Percentiles rank a stretch among this genome's conserved stretches.
These are phyloP conservation scores for Neurospora discreta DNA, from an alignment of 495 filamentous ascomycete genomes.

Conservation along the genomic window DNA sequence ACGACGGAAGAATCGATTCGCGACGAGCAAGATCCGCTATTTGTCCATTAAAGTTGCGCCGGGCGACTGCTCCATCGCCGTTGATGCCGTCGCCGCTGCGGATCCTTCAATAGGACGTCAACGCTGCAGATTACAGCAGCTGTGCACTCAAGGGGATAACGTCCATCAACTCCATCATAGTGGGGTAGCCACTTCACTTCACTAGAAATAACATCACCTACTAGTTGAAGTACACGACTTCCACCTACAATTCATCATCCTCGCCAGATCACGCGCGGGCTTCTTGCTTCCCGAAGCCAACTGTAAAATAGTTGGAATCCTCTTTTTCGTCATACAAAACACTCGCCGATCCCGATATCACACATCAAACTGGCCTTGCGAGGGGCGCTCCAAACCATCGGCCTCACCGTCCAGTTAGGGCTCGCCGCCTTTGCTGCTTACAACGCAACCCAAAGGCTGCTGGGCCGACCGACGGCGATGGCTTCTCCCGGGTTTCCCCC, in stretches of 20 bases:
- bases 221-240: not conserved
- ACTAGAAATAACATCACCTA: not conserved
- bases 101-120: not conserved
- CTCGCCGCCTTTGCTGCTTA: constrained; percentile 36
- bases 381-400: constrained; percentile 34
- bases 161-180: not conserved
- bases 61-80: not conserved
- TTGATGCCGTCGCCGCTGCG: not conserved
- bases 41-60: not conserved
- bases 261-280: not conserved
- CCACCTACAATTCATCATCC: not conserved
- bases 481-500: constrained; percentile 9
- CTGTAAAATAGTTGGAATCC: not conserved
- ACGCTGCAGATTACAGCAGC: not conserved
- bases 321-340: not conserved
- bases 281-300: not conserved
- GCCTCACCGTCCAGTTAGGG: constrained; percentile 39
- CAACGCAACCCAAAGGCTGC: constrained; percentile 24
- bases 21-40: not conserved
- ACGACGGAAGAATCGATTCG: not conserved
- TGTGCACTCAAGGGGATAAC: not conserved
- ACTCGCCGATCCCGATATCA: not conserved
- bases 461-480: constrained; percentile 29
- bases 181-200: not conserved
- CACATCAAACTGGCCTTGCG: constrained; percentile 34